These are phyloP conservation scores for Massospora cicadina DNA, from an alignment of 371 early-diverging fungal species.

Conservation along the genomic window DNA sequence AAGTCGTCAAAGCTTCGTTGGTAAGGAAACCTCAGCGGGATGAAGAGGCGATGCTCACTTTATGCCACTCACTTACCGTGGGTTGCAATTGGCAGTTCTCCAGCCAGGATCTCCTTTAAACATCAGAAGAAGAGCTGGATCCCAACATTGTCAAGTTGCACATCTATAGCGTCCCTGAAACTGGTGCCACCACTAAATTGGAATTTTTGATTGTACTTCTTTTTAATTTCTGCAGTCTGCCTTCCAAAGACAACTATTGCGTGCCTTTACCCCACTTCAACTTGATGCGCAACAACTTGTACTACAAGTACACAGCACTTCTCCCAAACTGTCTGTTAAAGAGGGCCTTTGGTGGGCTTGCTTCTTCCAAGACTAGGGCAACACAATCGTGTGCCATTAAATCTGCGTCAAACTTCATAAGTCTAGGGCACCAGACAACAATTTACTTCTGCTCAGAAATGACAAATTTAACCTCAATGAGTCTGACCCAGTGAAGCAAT, in stretches of 20 bases:
- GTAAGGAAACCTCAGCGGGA: slow-evolving; percentile 21
- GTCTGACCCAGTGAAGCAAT: slow-evolving; percentile 10
- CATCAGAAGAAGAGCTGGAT: slow-evolving; percentile 15
- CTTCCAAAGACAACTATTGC: slow-evolving; percentile 38
- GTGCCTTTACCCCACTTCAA: slow-evolving; percentile 28
- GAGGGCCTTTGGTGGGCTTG: slow-evolving; percentile 28
- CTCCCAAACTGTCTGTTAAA: slow-evolving; percentile 47
- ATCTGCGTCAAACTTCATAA: slow-evolving; percentile 40
- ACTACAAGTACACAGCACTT: slow-evolving; percentile 27
- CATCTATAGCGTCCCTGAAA: slow-evolving; percentile 26
- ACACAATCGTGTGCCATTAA: slow-evolving; percentile 53
- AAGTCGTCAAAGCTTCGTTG: slow-evolving; percentile 19
- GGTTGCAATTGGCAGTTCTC: slow-evolving; percentile 20
- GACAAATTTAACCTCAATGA: slow-evolving; percentile 9
- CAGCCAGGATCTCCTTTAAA: slow-evolving; percentile 16
- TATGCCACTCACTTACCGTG: slow-evolving; percentile 25
- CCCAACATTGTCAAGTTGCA: slow-evolving; percentile 13
- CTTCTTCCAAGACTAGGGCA: slow-evolving; percentile 39
- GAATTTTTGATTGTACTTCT: slow-evolving; percentile 37
- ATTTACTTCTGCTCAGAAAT: slow-evolving; percentile 32
- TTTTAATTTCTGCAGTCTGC: slow-evolving; percentile 36
- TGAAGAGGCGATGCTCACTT: slow-evolving; percentile 33
- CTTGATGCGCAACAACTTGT: slow-evolving; percentile 14
- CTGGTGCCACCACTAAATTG: slow-evolving; percentile 43
- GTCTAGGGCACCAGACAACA: slow-evolving; percentile 48